Conservation (phyloP, 1,284 basidiomycete genomes). For the Boletus semigastroideus region DNA sequence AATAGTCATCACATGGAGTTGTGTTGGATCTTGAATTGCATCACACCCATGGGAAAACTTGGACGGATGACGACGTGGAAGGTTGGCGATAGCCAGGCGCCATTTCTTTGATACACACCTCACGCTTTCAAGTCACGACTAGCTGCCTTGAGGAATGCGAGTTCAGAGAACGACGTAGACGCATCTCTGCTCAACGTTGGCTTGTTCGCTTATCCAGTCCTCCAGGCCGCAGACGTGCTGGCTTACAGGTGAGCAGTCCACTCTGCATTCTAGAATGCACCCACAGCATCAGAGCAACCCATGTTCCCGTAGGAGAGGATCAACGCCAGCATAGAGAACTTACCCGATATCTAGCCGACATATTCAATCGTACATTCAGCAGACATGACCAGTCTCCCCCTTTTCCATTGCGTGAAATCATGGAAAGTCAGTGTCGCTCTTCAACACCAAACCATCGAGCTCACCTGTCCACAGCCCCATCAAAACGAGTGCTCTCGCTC, state of each 20-base stretch:
- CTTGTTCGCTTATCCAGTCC: conserved; percentile 88
- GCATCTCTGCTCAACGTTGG: conserved; percentile 84
- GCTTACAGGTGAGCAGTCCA: conserved; percentile 64
- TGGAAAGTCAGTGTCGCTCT: conserved; percentile 63
- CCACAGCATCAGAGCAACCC: conserved; percentile 63
- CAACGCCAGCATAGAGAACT: conserved; percentile 94
- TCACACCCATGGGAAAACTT: conserved; percentile 76
- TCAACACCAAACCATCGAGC: neutral
- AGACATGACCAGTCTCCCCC: conserved; percentile 35
- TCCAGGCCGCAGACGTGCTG: conserved; percentile 93
- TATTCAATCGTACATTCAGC: conserved; percentile 74
- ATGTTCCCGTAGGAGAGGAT: conserved; percentile 95
- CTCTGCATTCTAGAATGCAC: neutral
- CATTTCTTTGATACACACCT: neutral
- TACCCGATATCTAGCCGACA: conserved; percentile 78
- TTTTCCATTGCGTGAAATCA: conserved; percentile 72
- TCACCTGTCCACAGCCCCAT: conserved; percentile 60
- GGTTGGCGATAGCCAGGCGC: conserved; percentile 40
- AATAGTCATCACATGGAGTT: conserved; percentile 85
- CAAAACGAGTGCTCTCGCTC: conserved; percentile 79
- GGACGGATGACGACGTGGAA: conserved; percentile 94
- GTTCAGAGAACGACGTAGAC: conserved; percentile 73
- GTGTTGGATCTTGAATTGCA: conserved; percentile 89
- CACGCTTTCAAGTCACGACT: conserved; percentile 61
- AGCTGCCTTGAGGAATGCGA: conserved; percentile 70